Conservation (phyloP, 2,329 filamentous ascomycete species). For the Botrytis pseudocinerea region DNA sequence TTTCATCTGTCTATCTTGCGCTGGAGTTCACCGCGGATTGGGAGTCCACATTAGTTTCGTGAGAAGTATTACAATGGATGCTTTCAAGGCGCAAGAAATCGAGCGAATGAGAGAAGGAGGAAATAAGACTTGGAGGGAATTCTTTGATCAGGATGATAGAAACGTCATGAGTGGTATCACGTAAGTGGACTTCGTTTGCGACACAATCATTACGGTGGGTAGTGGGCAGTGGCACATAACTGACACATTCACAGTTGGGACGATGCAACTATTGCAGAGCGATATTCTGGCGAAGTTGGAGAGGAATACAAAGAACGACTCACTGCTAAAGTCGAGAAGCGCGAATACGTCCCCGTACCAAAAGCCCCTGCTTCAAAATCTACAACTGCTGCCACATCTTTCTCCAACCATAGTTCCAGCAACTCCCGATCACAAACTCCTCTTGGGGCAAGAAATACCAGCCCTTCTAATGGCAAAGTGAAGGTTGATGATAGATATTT, state of each 20-base stretch:
- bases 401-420: slow-evolving; percentile 20
- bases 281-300: slow-evolving; percentile 85
- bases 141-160: slow-evolving; percentile 74
- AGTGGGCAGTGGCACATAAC: background rate
- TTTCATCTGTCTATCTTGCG: slow-evolving; percentile 97
- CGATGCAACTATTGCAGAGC: slow-evolving; percentile 83
- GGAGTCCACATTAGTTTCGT: slow-evolving; percentile 99
- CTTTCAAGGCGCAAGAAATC: slow-evolving; percentile 91
- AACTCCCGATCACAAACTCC: slow-evolving; percentile 30
- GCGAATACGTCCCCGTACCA: slow-evolving; percentile 77
- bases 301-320: slow-evolving; percentile 95
- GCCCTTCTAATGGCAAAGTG: slow-evolving; percentile 48
- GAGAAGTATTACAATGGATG: slow-evolving; percentile 96
- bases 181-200: slow-evolving; percentile 29
- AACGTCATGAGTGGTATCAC: slow-evolving; percentile 64
- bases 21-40: slow-evolving; percentile 88
- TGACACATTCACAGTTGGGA: slow-evolving; percentile 55
- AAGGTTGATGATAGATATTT: slow-evolving; percentile 88
- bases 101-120: slow-evolving; percentile 91
- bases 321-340: slow-evolving; percentile 82
- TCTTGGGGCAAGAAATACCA: slow-evolving; percentile 30
- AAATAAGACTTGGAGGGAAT: slow-evolving; percentile 82
- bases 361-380: slow-evolving; percentile 45
- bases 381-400: slow-evolving; percentile 17
- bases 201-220: background rate